A percentile compares a stretch with the other conserved stretches of the same genome.
phyloP scores from a whole-genome alignment of 83 land plant genomes.

The Picea engelmannii region DNA sequence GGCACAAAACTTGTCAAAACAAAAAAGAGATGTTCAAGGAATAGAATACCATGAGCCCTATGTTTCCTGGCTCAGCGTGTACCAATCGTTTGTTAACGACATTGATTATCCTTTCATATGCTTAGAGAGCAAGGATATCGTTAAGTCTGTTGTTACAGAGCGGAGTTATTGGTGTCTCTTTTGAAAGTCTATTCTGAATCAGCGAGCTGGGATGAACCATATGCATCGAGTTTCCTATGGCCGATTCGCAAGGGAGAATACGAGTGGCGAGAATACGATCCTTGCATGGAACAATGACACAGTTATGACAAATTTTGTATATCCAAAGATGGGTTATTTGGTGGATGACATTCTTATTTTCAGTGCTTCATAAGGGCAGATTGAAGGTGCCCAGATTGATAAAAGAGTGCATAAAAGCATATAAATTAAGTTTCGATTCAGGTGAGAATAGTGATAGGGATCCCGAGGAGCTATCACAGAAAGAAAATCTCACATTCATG shows the following conservation, averaged over 20 bases:
- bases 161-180: too few species aligned
- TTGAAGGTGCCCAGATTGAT: constrained; percentile 62
- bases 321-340: constrained; percentile 50
- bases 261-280: constrained; percentile 53
- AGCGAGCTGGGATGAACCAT: too few species aligned
- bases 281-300: constrained; percentile 60
- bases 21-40: constrained; percentile 53
- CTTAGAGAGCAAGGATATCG: constrained; percentile 58
- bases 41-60: constrained; percentile 61
- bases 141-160: constrained; percentile 30
- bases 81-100: constrained; percentile 49
- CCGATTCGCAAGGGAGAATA: constrained; percentile 51
- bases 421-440: constrained; percentile 91
- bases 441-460: constrained; percentile 83
- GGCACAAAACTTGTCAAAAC: too few species aligned
- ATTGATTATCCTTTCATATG: constrained; percentile 54
- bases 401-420: constrained; percentile 85
- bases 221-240: constrained; percentile 6
- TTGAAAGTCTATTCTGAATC: too few species aligned
- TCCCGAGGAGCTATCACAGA: constrained; percentile 75
- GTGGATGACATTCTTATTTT: constrained; percentile 26
- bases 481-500: constrained; percentile 93
- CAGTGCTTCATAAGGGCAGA: too few species aligned
- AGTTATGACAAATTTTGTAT: constrained; percentile 48
- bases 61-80: constrained; percentile 57